Evolutionary conservation across 225 moss, liverwort and hornwort genomes (phyloP), one percentile per base, ranked within the genome.

Genomic region (Ulota crispa): DNA sequence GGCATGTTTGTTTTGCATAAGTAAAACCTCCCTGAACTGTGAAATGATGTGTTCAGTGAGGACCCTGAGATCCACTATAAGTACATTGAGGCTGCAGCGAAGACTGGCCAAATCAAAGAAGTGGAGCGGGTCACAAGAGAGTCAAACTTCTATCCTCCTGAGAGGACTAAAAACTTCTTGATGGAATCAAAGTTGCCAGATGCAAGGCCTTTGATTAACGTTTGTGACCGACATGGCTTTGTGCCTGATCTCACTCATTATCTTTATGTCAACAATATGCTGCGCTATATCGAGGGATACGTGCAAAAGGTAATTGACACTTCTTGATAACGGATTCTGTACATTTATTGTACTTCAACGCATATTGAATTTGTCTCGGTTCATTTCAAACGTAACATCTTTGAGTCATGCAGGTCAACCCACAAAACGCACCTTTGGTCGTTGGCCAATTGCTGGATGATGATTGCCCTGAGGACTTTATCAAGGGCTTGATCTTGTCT

Each of bases 191-290:
- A 96, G 83, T 89, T 99, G 70, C 99, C 96, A 85, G 99, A 99
- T 88, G 99, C 99, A 31, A 90, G 99, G 31, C 99, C 99, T 30
- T 82, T 99, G 70, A 99, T 99, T 81, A 99, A 99, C 61, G 99
- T 99, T 71, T 99, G 99, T 73, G 99, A 99, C 82, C 96, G 99
- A 50, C 92, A 93, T 89, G 94, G 93, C 80, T 99, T 94, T 88
- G 99, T 96, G 30, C 96, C 99, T 21, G 99, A 99, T 88, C 94
- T 99, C 56, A 99, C 99, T n/a, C 99, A 99, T 81, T 99, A 93
- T 77, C 87, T 99, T 26, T 99, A 96, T 83, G 83, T 82, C 9
- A 99, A 95, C 94, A 99, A 99, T 43, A 96, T 96, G 96, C 92
- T 99, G 39, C 96, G 99, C 39, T 99, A 96, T 62, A 99, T 99